phyloP scores from a whole-genome alignment of 1,139 yeast species.

The Hanseniaspora uvarum region DNA sequence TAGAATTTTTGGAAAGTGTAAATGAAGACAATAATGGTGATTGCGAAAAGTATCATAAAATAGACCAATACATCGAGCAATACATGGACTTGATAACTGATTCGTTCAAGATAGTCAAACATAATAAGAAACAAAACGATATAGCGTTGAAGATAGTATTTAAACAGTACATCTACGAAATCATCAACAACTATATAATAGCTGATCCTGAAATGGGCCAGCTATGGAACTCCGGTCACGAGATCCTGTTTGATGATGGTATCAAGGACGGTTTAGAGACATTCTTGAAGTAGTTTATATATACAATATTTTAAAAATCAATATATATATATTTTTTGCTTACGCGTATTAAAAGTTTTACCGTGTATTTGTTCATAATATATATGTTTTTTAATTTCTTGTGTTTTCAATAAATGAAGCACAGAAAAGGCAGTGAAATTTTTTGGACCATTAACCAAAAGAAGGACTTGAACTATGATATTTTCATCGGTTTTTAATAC shows the following conservation, averaged over 20 bases:
- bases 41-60: constrained; percentile 52
- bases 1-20: constrained; percentile 61
- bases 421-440: no score
- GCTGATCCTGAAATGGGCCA: constrained; percentile 10
- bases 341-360: not conserved
- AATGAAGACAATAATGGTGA: constrained; percentile 52
- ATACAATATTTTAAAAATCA: not conserved
- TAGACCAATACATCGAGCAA: constrained; percentile 41
- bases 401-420: not conserved
- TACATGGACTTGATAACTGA: constrained; percentile 22
- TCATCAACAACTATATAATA: constrained; percentile 7
- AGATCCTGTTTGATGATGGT: constrained; percentile 10
- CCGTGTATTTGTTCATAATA: not conserved
- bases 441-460: no score
- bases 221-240: constrained; percentile 9
- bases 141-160: constrained; percentile 51
- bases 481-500: constrained; percentile 14
- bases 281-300: not conserved
- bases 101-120: constrained; percentile 9
- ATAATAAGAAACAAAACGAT: constrained; percentile 42
- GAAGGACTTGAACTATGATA: constrained; percentile 22
- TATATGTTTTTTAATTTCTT: not conserved
- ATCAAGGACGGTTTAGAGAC: constrained; percentile 8
- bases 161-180: constrained; percentile 26
- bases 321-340: not conserved